Conservation (phyloP, 2,329 filamentous ascomycete genomes). For the Macrophomina phaseolina region DNA sequence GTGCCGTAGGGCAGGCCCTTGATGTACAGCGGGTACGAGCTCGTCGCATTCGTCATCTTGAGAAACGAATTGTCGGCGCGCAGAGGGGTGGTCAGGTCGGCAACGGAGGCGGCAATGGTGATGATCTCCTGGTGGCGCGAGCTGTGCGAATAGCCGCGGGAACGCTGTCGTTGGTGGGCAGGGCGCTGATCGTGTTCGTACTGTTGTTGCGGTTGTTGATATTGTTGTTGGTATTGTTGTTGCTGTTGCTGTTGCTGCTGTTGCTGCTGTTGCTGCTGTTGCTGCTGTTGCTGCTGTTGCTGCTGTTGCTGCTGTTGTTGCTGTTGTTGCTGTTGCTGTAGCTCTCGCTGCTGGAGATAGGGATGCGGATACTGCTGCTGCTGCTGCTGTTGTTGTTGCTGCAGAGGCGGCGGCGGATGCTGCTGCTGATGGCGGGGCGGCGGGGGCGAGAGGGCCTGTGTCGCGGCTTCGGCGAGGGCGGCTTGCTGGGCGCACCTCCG, state of each 20-base stretch:
- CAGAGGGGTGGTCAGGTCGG: background rate
- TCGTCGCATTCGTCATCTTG: constrained; percentile 11
- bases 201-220: no score
- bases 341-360: background rate
- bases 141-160: no score
- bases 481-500: constrained; percentile 12
- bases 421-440: background rate
- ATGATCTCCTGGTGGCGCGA: background rate
- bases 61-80: constrained; percentile 22
- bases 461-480: constrained; percentile 3
- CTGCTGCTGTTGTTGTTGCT: background rate
- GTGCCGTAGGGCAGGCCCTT: constrained; percentile 38
- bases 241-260: background rate
- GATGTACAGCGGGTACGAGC: constrained; percentile 30
- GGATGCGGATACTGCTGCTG: background rate
- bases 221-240: no score
- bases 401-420: background rate
- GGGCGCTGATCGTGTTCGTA: no score
- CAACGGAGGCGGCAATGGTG: background rate
- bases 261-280: background rate
- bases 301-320: no score
- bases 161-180: no score
- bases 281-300: background rate
- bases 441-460: background rate
- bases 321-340: background rate